These are phyloP conservation scores for Geotrichum citri-aurantii DNA, from an alignment of 1,139 yeast species.

Conservation along the genomic window DNA sequence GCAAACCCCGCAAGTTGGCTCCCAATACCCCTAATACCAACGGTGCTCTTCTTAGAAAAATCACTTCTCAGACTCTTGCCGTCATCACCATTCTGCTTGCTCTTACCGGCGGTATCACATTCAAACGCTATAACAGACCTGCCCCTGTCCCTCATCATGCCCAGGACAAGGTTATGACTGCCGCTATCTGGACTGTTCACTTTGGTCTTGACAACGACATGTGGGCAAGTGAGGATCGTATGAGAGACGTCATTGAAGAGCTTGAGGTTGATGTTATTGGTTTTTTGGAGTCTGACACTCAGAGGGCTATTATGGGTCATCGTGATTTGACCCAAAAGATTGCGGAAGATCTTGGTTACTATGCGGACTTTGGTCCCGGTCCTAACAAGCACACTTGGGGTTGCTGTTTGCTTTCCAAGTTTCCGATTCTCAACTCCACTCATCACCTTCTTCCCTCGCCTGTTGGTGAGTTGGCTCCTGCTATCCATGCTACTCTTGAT, in stretches of 20 bases:
- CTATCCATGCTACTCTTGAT: slow-evolving; percentile 90
- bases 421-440: slow-evolving; percentile 83
- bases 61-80: slow-evolving; percentile 29
- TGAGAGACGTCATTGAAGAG: slow-evolving; percentile 75
- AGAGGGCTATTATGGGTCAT: slow-evolving; percentile 89
- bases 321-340: slow-evolving; percentile 87
- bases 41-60: slow-evolving; percentile 24
- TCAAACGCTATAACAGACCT: slow-evolving; percentile 52
- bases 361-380: slow-evolving; percentile 95
- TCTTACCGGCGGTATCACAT: slow-evolving; percentile 42
- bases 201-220: slow-evolving; percentile 94
- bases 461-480: slow-evolving; percentile 97
- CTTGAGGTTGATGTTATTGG: slow-evolving; percentile 90
- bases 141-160: slow-evolving; percentile 72
- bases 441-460: slow-evolving; percentile 94
- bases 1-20: slow-evolving; percentile 20
- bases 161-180: slow-evolving; percentile 69
- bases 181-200: slow-evolving; percentile 98
- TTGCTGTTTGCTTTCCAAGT: slow-evolving; percentile 81
- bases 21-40: slow-evolving; percentile 19
- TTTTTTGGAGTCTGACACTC: slow-evolving; percentile 85
- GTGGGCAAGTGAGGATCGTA: slow-evolving; percentile 95
- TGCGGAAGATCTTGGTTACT: slow-evolving; percentile 92
- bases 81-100: slow-evolving; percentile 30
- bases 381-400: slow-evolving; percentile 99